Evolutionary conservation across 1,139 yeast species (phyloP), one percentile per base, ranked within the genome.

Genomic region (Yamadazyma epiphylla): DNA sequence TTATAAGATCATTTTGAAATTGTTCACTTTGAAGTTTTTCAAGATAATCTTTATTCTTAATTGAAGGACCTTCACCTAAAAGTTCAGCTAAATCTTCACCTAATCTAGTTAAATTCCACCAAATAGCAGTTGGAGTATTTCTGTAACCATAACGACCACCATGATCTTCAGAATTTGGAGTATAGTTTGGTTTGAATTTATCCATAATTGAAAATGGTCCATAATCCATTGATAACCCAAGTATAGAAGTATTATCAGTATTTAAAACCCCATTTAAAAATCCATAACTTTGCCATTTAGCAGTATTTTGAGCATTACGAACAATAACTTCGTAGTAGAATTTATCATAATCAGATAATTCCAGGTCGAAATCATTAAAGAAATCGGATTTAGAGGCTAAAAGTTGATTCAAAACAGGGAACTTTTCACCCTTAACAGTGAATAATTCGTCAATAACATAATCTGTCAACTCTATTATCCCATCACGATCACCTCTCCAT

Each of bases 151-250:
- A 91, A 28, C 96, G 65, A 16, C 63, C 55, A 32, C 67, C 64
- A 28, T 72, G 75, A 52, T 91, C 98, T 51, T 88, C 96, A 32
- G 88, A 89, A 50, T 91, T 91, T 2, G 97, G 94, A 0, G 96
- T 84, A 51, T 74, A 89, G 31, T 71, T 57, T 5, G 94, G 89
- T 48, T 87, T 80, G 51, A 81, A 91, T 34, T 75, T 76, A 50
- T 89, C 96, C 79, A 84, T 69, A 33, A 88, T 84, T 15, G 94
- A 84, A 60, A 86, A 91, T 1, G 98, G 98, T 4, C 98, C 98
- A 53, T 82, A 91, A 55, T 91, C 98, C 58, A 91, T 76, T 0
- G 95, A 77, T 11, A 89, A 63, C 0, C 98, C 98, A 26, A 82
- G 51, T 5, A 91, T 68, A 0, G 96, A 86, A 0, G 96, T 87